Evolutionary conservation across 1,284 basidiomycete species (phyloP).

Genomic region (Sanguinoderma infundibulare): DNA sequence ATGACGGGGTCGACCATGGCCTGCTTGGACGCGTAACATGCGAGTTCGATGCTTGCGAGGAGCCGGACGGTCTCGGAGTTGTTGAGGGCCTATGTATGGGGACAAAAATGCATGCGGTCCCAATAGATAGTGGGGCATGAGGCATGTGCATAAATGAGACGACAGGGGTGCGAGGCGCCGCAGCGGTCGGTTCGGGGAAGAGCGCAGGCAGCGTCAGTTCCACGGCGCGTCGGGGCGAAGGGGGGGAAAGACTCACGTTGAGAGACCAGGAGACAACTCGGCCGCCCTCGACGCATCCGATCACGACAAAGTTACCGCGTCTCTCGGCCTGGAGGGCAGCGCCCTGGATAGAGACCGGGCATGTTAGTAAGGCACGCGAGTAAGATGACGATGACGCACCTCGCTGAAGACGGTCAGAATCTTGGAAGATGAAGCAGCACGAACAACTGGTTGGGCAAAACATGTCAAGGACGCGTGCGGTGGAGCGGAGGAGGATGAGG

Average conservation of each 20-base stretch:
- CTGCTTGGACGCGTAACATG: constrained; percentile 74
- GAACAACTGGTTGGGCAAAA: constrained; percentile 56
- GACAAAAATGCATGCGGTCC: background rate
- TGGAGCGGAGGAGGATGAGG: constrained; percentile 1
- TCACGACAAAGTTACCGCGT: constrained; percentile 82
- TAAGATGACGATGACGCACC: constrained; percentile 43
- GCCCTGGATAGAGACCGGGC: constrained; percentile 42
- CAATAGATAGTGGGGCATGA: background rate
- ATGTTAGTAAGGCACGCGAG: constrained; percentile 24
- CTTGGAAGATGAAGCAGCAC: constrained; percentile 66
- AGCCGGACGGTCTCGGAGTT: constrained; percentile 79
- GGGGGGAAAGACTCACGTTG: constrained; percentile 51
- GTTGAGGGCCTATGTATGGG: constrained; percentile 66
- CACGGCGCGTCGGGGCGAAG: background rate
- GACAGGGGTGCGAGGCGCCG: constrained; percentile 3
- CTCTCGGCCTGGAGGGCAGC: constrained; percentile 81
- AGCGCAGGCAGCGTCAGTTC: constrained; percentile 15
- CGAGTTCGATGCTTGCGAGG: constrained; percentile 79
- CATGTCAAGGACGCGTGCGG: constrained; percentile 18
- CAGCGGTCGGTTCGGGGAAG: constrained; percentile 1
- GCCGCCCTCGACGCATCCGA: constrained; percentile 71
- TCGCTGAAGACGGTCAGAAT: constrained; percentile 72
- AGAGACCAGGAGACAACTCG: constrained; percentile 84
- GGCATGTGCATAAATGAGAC: constrained; percentile 1
- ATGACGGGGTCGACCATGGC: constrained; percentile 64